Percentiles rank a stretch among this genome's conserved stretches.
These are phyloP conservation scores for Dioszegia crocea DNA, from an alignment of 768 basidiomycete species.

Conservation along the genomic window DNA sequence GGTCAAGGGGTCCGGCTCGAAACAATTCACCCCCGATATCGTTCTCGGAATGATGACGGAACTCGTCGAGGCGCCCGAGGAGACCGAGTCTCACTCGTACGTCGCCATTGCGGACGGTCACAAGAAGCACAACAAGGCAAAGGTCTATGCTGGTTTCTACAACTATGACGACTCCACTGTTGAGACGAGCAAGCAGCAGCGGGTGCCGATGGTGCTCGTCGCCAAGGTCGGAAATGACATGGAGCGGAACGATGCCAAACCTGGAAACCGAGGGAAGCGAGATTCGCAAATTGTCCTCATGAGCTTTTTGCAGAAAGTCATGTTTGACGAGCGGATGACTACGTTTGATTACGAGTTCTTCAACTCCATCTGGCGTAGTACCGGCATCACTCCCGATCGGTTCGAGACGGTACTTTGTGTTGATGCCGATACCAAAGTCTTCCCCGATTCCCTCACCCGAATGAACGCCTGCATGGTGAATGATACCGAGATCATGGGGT, in stretches of 20 bases:
- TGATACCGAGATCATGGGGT: conserved; percentile 96
- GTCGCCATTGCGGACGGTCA: conserved; percentile 99
- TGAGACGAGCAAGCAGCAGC: conserved; percentile 89
- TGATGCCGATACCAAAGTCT: conserved; percentile 97
- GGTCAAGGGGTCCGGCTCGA: conserved; percentile 92
- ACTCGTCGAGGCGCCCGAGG: conserved; percentile 68
- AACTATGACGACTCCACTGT: conserved; percentile 85
- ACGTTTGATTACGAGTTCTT: conserved; percentile 99
- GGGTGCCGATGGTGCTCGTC: conserved; percentile 90
- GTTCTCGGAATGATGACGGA: conserved; percentile 96
- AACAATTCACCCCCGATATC: conserved; percentile 87
- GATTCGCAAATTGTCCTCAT: conserved; percentile 97
- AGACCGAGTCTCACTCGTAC: conserved; percentile 91
- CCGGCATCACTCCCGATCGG: conserved; percentile 90
- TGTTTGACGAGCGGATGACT: conserved; percentile 99
- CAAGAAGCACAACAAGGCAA: conserved; percentile 98
- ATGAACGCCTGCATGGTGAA: conserved; percentile 96
- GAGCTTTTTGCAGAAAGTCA: conserved; percentile 96
- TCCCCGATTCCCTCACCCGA: conserved; percentile 93
- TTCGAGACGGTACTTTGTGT: conserved; percentile 95
- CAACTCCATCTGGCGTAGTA: conserved; percentile 93
- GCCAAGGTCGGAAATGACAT: conserved; percentile 92
- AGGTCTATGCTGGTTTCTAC: conserved; percentile 97
- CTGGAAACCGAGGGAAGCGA: conserved; percentile 97
- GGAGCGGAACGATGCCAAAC: conserved; percentile 82